phyloP scores from a whole-genome alignment of 306 rosid genomes.

The Urtica urens region DNA sequence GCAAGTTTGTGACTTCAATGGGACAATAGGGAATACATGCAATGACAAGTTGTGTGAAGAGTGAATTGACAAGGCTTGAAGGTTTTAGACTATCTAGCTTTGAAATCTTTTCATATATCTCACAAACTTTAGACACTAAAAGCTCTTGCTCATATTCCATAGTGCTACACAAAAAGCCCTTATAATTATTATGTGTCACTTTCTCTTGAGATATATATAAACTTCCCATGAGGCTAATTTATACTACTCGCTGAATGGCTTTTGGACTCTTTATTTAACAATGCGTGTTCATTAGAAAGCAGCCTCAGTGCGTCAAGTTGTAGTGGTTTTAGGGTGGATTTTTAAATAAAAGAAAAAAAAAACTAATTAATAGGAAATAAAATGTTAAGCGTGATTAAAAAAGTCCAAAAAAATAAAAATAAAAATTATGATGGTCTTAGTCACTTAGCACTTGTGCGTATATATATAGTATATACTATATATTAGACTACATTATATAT shows the following conservation, averaged over 20 bases:
- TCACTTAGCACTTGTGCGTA: conserved; percentile 14
- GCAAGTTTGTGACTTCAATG: conserved; percentile 37
- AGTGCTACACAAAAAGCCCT: conserved; percentile 23
- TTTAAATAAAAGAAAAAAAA: background rate
- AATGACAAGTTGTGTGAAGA: conserved; percentile 61
- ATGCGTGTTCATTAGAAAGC: too few species aligned
- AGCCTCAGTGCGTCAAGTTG: background rate
- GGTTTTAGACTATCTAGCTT: conserved; percentile 50
- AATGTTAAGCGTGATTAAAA: conserved; percentile 3
- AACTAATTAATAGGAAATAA: background rate
- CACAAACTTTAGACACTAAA: conserved; percentile 33
- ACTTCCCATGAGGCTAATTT: background rate
- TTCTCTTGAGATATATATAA: background rate
- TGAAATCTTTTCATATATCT: conserved; percentile 39
- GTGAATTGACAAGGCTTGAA: conserved; percentile 54
- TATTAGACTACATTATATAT: too few species aligned
- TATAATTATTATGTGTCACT: background rate
- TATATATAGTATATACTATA: too few species aligned
- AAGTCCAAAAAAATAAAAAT: background rate
- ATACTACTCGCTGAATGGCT: background rate
- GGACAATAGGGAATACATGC: conserved; percentile 54
- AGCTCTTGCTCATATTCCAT: conserved; percentile 42
- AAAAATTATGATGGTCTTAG: conserved; percentile 6
- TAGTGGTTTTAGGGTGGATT: background rate
- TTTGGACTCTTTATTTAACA: background rate